phyloP scores from a whole-genome alignment of 1,284 basidiomycete species.

The Bjerkandera adusta region DNA sequence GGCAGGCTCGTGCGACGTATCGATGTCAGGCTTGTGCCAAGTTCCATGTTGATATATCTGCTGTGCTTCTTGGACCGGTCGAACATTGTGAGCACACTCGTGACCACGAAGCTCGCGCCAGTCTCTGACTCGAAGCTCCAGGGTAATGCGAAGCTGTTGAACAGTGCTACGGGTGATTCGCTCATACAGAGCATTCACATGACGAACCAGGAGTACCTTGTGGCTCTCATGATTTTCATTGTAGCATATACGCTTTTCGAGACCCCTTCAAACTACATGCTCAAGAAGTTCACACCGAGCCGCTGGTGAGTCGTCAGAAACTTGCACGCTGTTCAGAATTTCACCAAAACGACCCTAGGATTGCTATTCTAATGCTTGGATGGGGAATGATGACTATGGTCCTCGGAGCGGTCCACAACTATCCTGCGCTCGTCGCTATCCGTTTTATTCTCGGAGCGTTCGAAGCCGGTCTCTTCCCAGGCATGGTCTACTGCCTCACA shows the following conservation, averaged over 20 bases:
- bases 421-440: conserved; percentile 37
- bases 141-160: conserved; percentile 38
- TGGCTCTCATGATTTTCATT: conserved; percentile 39
- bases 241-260: conserved; percentile 37
- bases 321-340: no score
- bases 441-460: conserved; percentile 61
- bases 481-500: conserved; percentile 45
- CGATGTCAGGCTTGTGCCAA: conserved; percentile 27
- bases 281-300: conserved; percentile 40
- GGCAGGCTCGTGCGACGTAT: conserved; percentile 26
- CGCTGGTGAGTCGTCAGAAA: conserved; percentile 21
- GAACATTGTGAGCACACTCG: conserved; percentile 30
- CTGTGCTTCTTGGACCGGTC: conserved; percentile 37
- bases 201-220: conserved; percentile 31
- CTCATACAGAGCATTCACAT: conserved; percentile 32
- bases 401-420: conserved; percentile 33
- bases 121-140: conserved; percentile 3
- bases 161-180: conserved; percentile 31
- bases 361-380: conserved; percentile 37
- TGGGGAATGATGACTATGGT: conserved; percentile 42
- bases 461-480: conserved; percentile 66
- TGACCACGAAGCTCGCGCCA: not conserved
- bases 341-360: no score
- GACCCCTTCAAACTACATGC: conserved; percentile 38
- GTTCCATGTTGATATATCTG: conserved; percentile 35